Evolutionary conservation across 805 yeast species (phyloP).

Genomic region (Candida golubevii): DNA sequence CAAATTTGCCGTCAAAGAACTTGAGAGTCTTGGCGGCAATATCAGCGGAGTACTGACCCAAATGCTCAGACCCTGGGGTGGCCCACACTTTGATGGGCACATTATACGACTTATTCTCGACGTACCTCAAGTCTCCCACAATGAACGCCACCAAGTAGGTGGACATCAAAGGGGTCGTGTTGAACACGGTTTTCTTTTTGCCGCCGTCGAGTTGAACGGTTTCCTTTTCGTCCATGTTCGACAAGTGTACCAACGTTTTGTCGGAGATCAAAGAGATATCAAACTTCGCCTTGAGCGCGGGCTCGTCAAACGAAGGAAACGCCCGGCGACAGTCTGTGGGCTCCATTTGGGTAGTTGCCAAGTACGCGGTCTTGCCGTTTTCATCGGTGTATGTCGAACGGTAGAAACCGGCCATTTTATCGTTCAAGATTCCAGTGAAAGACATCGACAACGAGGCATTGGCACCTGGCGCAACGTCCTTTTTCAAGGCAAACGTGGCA

Average conservation of each 20-base stretch:
- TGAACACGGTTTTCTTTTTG: conserved; percentile 56
- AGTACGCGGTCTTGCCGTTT: conserved; percentile 60
- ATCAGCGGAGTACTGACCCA: conserved; percentile 70
- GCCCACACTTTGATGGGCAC: conserved; percentile 79
- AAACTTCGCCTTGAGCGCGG: conserved; percentile 71
- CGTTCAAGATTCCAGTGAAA: conserved; percentile 63
- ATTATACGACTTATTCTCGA: conserved; percentile 60
- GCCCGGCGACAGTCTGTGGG: conserved; percentile 85
- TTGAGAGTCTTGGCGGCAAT: conserved; percentile 70
- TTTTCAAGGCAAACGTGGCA: conserved; percentile 37
- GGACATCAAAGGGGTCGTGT: conserved; percentile 77
- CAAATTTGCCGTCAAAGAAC: conserved; percentile 69
- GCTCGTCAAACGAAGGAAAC: conserved; percentile 84
- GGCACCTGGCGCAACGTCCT: conserved; percentile 32
- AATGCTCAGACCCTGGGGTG: conserved; percentile 69
- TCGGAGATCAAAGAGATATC: conserved; percentile 59
- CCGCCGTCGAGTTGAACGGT: conserved; percentile 40
- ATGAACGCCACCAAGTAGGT: conserved; percentile 84
- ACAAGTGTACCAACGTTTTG: conserved; percentile 52
- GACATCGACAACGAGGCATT: conserved; percentile 44
- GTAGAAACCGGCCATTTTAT: conserved; percentile 81
- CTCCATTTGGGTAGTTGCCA: conserved; percentile 85
- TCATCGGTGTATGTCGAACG: conserved; percentile 56
- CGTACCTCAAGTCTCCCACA: conserved; percentile 73
- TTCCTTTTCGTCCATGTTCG: conserved; percentile 62